phyloP scores from a whole-genome alignment of 2,329 filamentous ascomycete species.

The Sporothrix curviconia region DNA sequence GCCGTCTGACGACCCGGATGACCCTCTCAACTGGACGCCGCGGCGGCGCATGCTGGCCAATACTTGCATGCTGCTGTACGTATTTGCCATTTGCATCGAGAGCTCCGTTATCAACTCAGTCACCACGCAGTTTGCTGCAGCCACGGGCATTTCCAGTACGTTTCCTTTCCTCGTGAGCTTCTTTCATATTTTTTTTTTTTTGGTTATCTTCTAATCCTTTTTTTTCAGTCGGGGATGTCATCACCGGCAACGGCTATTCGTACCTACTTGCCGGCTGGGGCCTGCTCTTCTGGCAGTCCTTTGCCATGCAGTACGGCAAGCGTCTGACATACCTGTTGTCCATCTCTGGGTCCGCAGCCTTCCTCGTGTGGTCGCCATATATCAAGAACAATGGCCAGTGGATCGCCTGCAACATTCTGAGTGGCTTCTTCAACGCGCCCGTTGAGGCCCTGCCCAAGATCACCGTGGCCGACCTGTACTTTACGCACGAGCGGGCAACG shows the following conservation, averaged over 20 bases:
- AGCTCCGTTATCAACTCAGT: conserved; percentile 1
- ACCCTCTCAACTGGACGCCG: neutral
- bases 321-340: neutral
- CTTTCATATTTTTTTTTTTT: too few species aligned
- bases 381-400: neutral
- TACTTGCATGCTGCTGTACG: neutral
- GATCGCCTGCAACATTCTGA: neutral
- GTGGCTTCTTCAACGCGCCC: neutral
- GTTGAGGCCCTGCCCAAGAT: conserved; percentile 1
- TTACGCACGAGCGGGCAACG: conserved; percentile 26
- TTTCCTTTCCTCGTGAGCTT: too few species aligned
- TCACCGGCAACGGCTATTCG: neutral
- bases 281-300: conserved; percentile 2
- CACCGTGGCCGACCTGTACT: conserved; percentile 16
- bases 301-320: conserved; percentile 1
- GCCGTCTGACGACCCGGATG: neutral
- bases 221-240: neutral
- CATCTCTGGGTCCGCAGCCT: neutral
- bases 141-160: neutral
- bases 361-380: conserved; percentile 4
- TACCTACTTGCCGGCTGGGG: neutral
- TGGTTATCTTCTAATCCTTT: too few species aligned
- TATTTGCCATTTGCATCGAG: neutral
- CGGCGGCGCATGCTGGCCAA: neutral
- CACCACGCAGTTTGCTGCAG: neutral